These are phyloP conservation scores for Suillus clintonianus DNA, from an alignment of 768 basidiomycete genomes.

Conservation along the genomic window DNA sequence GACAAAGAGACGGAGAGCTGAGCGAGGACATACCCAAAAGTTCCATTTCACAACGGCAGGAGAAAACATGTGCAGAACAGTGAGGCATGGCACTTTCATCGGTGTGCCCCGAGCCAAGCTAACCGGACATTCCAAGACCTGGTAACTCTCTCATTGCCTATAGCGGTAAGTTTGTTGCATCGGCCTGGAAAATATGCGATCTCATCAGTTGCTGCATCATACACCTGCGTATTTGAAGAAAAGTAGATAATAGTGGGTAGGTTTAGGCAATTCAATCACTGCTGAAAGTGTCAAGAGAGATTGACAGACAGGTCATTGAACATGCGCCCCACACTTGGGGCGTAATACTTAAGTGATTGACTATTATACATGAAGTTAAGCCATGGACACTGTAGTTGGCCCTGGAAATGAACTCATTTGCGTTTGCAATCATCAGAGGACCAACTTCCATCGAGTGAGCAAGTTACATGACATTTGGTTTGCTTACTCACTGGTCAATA, in stretches of 20 bases:
- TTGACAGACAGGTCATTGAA: background rate
- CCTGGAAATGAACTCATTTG: slow-evolving; percentile 54
- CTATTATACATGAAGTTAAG: background rate
- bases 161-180: no score
- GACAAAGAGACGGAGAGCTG: background rate
- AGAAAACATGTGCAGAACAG: no score
- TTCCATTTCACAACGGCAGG: background rate
- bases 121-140: no score
- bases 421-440: slow-evolving; percentile 71
- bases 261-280: background rate
- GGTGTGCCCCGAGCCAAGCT: background rate
- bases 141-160: no score
- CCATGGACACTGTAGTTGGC: slow-evolving; percentile 21
- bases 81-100: background rate
- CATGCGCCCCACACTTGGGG: background rate
- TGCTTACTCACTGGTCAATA: slow-evolving; percentile 76
- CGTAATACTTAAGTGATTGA: background rate
- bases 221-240: no score
- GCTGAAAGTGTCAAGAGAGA: background rate
- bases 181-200: background rate
- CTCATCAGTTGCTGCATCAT: no score
- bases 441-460: slow-evolving; percentile 53
- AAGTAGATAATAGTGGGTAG: background rate
- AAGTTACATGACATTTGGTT: background rate
- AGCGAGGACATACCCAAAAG: background rate